Conservation (phyloP, 2,329 filamentous ascomycete genomes). For the Pseudogymnoascus sp. region DNA sequence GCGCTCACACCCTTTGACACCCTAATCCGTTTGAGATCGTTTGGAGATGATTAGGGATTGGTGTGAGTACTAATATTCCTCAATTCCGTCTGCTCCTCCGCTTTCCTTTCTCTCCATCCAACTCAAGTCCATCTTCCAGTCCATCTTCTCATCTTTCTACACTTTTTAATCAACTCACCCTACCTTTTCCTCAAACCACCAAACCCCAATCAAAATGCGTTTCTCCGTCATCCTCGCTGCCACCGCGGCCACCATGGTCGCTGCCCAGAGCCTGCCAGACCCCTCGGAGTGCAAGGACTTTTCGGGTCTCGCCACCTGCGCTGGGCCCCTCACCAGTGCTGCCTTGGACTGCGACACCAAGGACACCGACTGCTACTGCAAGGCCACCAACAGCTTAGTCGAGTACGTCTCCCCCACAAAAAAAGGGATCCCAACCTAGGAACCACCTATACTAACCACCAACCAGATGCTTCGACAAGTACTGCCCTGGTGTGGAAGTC, state of each 20-base stretch:
- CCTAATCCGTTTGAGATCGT: background rate
- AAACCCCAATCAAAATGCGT: background rate
- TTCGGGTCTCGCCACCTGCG: background rate
- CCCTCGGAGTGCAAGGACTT: background rate
- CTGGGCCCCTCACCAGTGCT: background rate
- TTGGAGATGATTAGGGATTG: background rate
- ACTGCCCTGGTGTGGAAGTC: no score
- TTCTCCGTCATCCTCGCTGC: background rate
- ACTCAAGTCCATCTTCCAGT: background rate
- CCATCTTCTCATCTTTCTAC: background rate
- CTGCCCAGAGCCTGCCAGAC: constrained; percentile 3
- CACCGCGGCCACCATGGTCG: background rate
- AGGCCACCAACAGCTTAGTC: background rate
- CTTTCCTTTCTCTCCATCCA: background rate
- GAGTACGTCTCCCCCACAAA: background rate
- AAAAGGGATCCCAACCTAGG: no score
- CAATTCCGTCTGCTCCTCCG: background rate
- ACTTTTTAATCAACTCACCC: background rate
- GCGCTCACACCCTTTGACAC: background rate
- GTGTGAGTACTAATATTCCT: constrained; percentile 2
- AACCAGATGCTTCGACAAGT: background rate
- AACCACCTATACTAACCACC: background rate
- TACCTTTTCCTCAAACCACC: background rate
- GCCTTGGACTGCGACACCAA: background rate
- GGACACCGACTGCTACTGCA: background rate